Evolutionary conservation across 2,329 filamentous ascomycete genomes (phyloP).

Genomic region (Blastomyces emzantsi): DNA sequence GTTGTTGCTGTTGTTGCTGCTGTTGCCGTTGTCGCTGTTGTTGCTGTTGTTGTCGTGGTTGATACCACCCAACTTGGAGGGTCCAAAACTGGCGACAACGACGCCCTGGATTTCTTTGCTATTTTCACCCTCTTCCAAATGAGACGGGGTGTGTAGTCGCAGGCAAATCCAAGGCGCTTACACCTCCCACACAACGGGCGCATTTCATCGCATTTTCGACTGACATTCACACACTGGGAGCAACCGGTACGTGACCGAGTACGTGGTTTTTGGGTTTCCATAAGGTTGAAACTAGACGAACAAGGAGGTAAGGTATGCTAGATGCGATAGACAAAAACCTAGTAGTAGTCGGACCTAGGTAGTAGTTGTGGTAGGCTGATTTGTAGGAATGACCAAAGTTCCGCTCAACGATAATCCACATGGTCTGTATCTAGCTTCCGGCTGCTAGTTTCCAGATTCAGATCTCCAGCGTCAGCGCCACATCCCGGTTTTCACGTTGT

Average conservation of each 20-base stretch:
- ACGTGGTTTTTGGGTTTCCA: neutral
- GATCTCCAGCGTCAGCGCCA: neutral
- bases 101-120: neutral
- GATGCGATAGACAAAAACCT: neutral
- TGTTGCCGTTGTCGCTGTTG: neutral
- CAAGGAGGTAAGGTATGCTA: neutral
- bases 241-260: neutral
- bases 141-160: constrained; percentile 1
- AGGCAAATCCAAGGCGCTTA: neutral
- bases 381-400: neutral
- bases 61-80: neutral
- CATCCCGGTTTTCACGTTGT: neutral
- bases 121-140: neutral
- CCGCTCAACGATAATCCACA: neutral
- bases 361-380: too few species aligned
- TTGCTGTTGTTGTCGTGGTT: neutral
- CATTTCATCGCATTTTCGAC: neutral
- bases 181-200: neutral
- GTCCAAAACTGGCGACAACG: neutral
- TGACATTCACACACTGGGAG: constrained; percentile 1
- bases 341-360: neutral
- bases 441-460: neutral
- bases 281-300: neutral
- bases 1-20: neutral
- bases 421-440: neutral